Evolutionary conservation across 2,329 filamentous ascomycete species (phyloP), one percentile per base, ranked within the genome.

Genomic region (Aciculosporium take): DNA sequence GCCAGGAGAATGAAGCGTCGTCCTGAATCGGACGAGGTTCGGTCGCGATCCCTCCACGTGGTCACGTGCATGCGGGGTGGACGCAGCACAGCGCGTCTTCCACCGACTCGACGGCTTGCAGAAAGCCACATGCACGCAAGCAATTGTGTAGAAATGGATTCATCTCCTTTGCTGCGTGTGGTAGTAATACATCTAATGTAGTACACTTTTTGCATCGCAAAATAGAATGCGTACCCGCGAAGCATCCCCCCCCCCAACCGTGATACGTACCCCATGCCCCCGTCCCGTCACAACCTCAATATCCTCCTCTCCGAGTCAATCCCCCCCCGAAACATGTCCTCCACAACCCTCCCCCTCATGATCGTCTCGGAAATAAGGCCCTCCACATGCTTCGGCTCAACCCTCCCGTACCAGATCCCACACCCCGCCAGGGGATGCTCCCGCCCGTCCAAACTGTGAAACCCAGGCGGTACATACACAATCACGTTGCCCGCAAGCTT

Each of bases 401-500:
- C 79, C 31, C 84, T 65, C 0, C 84, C 84, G 57, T 91, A 91
- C 84, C 84, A 91, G 3, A 91, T 72, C 1, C 84, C 84, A 52
- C 74, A 74, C 0, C 84, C 83, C 1, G 73, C 75, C 39, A 88
- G 59, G 4, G 74, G 68, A 55, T 84, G 76, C 8, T 50, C 46
- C 46, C 60, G 48, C 4, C 66, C 69, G 4, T 59, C 62, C 24
- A 44, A 50, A 3, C 55, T 58, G 46, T 55, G 65, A 46, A 66
- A 45, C 0, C 53, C 54, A 0, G 78, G 80, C 4, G 85, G 84
- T 5, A 91, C 57, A 53, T 91, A 91, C 1, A 91, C 61, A 37
- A 91, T 86, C 28, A 89, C 74, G 57, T 93, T 93, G 1, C 85
- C 85, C 0, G 85, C 85, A 56, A 81, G 89, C 57, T 87, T 88